Evolutionary conservation across 257 asterid genomes (phyloP).

Genomic region (Buddleja alternifolia): DNA sequence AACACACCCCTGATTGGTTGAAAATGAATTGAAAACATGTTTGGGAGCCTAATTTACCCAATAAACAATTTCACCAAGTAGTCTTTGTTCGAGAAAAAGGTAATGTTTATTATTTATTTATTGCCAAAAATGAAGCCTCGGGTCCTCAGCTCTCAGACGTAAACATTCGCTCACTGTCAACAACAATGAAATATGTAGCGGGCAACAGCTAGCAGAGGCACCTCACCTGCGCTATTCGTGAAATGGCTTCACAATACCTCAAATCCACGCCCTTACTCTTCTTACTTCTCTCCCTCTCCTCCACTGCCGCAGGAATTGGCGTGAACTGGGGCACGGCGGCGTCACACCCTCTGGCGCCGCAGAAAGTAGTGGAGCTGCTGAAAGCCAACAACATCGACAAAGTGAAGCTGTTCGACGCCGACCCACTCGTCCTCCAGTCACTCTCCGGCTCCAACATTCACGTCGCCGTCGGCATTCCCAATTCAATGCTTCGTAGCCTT

Average conservation of each 20-base stretch:
- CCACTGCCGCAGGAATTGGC: slow-evolving; percentile 48
- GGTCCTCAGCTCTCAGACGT: too few relatives aligned
- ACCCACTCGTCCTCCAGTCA: slow-evolving; percentile 61
- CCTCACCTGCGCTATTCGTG: background rate
- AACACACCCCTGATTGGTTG: too few relatives aligned
- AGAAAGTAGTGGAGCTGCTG: slow-evolving; percentile 72
- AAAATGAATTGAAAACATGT: too few relatives aligned
- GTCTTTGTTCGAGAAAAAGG: slow-evolving; percentile 16
- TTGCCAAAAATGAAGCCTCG: too few relatives aligned
- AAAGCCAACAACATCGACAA: slow-evolving; percentile 62
- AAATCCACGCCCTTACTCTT: slow-evolving; percentile 24
- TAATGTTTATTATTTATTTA: slow-evolving; percentile 11
- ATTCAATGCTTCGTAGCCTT: slow-evolving; percentile 73
- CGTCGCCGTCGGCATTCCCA: slow-evolving; percentile 81
- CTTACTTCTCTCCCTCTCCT: slow-evolving; percentile 15
- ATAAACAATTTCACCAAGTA: too few relatives aligned
- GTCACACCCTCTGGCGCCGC: slow-evolving; percentile 79
- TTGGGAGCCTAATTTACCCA: too few relatives aligned
- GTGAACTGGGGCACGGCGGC: slow-evolving; percentile 91
- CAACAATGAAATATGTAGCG: slow-evolving; percentile 29
- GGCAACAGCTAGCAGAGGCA: slow-evolving; percentile 31
- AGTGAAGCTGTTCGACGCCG: slow-evolving; percentile 75
- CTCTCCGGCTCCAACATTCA: slow-evolving; percentile 65
- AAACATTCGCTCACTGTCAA: too few relatives aligned
- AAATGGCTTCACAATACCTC: slow-evolving; percentile 37